Base-by-base conservation (phyloP, 2,329 filamentous ascomycete species). In the Endothia cerciana region DNA sequence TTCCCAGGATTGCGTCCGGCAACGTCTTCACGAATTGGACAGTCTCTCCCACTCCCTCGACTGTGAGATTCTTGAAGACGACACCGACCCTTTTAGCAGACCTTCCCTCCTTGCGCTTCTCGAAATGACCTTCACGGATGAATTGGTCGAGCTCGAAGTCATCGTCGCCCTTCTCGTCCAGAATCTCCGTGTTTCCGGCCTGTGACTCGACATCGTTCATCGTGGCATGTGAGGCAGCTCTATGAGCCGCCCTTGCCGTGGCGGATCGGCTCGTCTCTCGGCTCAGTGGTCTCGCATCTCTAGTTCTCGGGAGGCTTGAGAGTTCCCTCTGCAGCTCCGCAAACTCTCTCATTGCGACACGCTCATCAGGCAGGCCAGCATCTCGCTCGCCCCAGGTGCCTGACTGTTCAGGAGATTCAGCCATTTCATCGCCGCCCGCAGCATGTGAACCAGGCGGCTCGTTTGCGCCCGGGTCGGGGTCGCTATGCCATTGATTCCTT, bases 11-110 rank as follows among this genome's bases (percentile, higher is more conserved):
- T 2, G 91, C 91, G 69, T 91, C 85, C 0, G 91, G 91, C 0
- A 94, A 78, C 0, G 91, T 93, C 68, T 87, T 87, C 33, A 91
- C 90, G 69, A 91, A 91, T 0, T 86, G 86, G 0, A 89, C 82
- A 0, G 87, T 88, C 15, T 86, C 87, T 51, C 88, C 87, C 8
- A 89, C 79, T 22, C 91, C 91, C 74, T 90, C 89, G 36, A 94
- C 91, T 0, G 87, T 92, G 60, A 94, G 80, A 71, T 91, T 84
- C 76, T 90, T 91, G 81, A 89, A 94, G 1, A 93, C 80, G 1
- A 94, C 89, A 2, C 92, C 91, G 13, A 94, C 86, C 72, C 89
- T 91, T 79, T 94, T 95, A 13, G 89, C 85, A 0, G 91, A 90
- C 43, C 83, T 81, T 6, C 87, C 89, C 38, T 88, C 84, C 2